phyloP scores from a whole-genome alignment of 208 protist species.

The Trypanosoma congolense region DNA sequence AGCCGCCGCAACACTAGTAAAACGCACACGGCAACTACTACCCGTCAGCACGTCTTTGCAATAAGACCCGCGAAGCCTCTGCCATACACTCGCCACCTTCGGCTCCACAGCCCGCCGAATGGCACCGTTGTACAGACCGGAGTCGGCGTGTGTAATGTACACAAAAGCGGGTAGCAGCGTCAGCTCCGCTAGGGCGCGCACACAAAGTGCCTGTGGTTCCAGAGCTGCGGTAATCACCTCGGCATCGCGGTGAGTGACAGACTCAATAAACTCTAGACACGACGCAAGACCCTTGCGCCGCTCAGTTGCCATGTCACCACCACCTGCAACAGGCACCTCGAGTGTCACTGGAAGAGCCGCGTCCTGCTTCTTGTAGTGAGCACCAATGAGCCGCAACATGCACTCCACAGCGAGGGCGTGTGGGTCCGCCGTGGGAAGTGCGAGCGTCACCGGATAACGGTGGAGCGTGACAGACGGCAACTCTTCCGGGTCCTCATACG shows the following conservation, averaged over 20 bases:
- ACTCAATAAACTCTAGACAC: slow-evolving; percentile 37
- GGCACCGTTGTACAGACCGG: slow-evolving; percentile 30
- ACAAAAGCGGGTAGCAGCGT: slow-evolving; percentile 74
- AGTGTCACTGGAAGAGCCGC: slow-evolving; percentile 33
- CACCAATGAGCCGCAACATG: slow-evolving; percentile 50
- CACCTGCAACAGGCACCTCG: not conserved
- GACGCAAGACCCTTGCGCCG: slow-evolving; percentile 28
- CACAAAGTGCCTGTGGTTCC: slow-evolving; percentile 30
- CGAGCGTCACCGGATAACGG: slow-evolving; percentile 29
- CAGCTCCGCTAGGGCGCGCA: slow-evolving; percentile 39
- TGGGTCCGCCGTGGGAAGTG: slow-evolving; percentile 67
- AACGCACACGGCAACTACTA: slow-evolving; percentile 33
- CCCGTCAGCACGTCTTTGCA: slow-evolving; percentile 33
- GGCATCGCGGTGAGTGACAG: slow-evolving; percentile 19
- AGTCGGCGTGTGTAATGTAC: slow-evolving; percentile 62
- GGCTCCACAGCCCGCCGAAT: slow-evolving; percentile 53
- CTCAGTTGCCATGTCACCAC: slow-evolving; percentile 2
- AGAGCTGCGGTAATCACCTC: slow-evolving; percentile 31
- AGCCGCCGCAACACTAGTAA: slow-evolving; percentile 44
- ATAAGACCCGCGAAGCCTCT: slow-evolving; percentile 53
- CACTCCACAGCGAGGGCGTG: slow-evolving; percentile 59
- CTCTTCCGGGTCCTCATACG: not conserved
- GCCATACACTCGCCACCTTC: slow-evolving; percentile 54
- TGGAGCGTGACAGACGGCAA: slow-evolving; percentile 16
- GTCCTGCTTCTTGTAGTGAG: slow-evolving; percentile 38